Conservation (phyloP, 73 alveolate species). For the Uronychia binucleata region DNA sequence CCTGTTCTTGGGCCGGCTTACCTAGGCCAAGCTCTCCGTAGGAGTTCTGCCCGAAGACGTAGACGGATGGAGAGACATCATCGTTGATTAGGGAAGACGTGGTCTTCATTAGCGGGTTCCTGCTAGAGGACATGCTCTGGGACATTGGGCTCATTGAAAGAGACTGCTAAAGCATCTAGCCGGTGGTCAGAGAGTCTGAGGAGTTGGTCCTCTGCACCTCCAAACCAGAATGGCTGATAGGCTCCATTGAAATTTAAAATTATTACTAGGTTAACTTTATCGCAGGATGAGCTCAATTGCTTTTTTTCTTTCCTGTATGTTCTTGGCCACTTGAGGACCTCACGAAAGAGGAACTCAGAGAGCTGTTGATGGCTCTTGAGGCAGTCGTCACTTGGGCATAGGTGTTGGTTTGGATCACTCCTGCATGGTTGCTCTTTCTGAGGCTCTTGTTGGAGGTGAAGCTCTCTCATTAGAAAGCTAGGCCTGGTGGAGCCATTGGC, state of each 20-base stretch:
- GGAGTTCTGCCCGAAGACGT: constrained; percentile 62
- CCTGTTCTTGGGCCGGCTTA: not conserved
- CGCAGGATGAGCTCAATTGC: not conserved
- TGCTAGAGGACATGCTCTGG: not conserved
- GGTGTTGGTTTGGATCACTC: not conserved
- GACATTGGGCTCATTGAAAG: not conserved
- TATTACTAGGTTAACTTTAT: not conserved
- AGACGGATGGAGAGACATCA: constrained; percentile 6
- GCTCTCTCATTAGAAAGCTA: not conserved
- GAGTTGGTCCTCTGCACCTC: not conserved
- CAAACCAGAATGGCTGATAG: not conserved
- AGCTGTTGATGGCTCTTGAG: too few species aligned
- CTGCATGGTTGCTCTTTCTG: not conserved
- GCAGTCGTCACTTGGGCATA: not conserved
- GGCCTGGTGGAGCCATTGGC: not conserved
- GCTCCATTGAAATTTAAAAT: not conserved
- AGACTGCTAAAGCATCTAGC: not conserved
- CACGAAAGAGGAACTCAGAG: too few species aligned
- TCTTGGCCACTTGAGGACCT: not conserved
- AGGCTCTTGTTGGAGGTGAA: not conserved
- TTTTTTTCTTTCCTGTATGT: not conserved
- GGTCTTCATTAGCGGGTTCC: not conserved
- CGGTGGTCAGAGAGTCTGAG: not conserved
- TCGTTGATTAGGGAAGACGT: not conserved
- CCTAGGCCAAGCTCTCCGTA: constrained; percentile 69